Base-by-base conservation (phyloP, 495 filamentous ascomycete genomes). In the Clavariopsis aquatica region DNA sequence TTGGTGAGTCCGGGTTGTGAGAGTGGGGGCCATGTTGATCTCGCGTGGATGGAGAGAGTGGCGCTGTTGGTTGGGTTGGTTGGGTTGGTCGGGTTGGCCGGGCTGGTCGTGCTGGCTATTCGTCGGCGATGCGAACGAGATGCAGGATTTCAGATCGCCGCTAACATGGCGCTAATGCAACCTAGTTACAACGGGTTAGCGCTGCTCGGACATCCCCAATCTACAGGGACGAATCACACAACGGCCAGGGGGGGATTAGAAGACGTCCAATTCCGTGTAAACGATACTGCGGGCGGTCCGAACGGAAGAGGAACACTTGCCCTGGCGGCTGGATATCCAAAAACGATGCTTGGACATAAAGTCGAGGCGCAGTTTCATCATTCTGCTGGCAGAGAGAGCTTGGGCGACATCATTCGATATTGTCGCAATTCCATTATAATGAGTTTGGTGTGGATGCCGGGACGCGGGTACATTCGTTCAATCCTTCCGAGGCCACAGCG, bases 131-230 rank as follows among this genome's bases (percentile, higher is more conserved):
- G 22, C 29, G 46, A 26, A 20, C 59, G 7, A 34, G 53, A 17
- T 5, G 23, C 17, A 46, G 49, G 20, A 19, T 29, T 29, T 20
- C 23, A 58, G 52, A 52, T 57, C 52, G 38, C 5, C 38, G 38
- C 38, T 67, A 67, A 67, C 57, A 56, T 56, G 62, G 53, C 38
- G 13, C 38, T 67, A 67, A 67, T 67, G 64, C 64, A 67, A 58
- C 49, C 58, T 62, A 67, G 36, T 19, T 58, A 61, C 34, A 67
- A 58, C 29, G 62, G 64, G 57, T 36, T 57, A 47, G 57, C 19
- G 23, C 26, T 6, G n/a, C 5, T 43, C 15, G 12, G 38, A 43
- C 6, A 43, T 43, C 12, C 47, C 5, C 19, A 17, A 24, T 23
- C 47, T 51, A 15, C 15, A 27, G 26, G 12, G 26, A 4, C 20